Conservation (phyloP, 148 eudicot species). For the Vaccinium darrowii region DNA sequence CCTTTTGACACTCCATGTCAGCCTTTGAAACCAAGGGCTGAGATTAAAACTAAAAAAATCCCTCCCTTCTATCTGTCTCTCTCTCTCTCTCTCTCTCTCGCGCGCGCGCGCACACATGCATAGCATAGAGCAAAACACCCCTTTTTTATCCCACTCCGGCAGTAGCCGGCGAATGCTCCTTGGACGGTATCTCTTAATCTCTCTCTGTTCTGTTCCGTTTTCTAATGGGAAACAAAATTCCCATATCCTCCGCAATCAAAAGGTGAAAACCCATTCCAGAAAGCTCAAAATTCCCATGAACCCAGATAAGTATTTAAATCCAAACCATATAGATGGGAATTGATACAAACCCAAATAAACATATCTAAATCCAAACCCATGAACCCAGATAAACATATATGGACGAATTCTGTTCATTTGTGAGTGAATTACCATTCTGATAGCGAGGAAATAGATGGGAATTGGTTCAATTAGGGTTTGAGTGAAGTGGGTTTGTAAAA, state of each 20-base stretch:
- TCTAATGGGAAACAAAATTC: neutral
- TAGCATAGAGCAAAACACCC: too few relatives aligned
- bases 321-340: neutral
- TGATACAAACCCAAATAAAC: neutral
- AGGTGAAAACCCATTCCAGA: neutral
- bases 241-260: neutral
- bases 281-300: neutral
- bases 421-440: neutral
- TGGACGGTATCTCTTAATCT: too few relatives aligned
- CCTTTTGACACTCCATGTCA: too few relatives aligned
- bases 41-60: too few relatives aligned
- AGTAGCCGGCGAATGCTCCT: too few relatives aligned
- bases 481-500: neutral
- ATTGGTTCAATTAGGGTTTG: conserved; percentile 12
- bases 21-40: too few relatives aligned
- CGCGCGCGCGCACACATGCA: too few relatives aligned
- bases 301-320: neutral
- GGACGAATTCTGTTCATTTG: neutral
- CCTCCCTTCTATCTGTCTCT: too few relatives aligned
- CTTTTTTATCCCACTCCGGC: too few relatives aligned
- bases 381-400: neutral
- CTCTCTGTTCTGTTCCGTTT: too few relatives aligned
- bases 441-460: neutral
- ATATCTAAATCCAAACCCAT: too few relatives aligned
- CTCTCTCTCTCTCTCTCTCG: too few relatives aligned